These are phyloP conservation scores for Pythium volutum DNA, from an alignment of 352 stramenopile genomes.

Conservation along the genomic window DNA sequence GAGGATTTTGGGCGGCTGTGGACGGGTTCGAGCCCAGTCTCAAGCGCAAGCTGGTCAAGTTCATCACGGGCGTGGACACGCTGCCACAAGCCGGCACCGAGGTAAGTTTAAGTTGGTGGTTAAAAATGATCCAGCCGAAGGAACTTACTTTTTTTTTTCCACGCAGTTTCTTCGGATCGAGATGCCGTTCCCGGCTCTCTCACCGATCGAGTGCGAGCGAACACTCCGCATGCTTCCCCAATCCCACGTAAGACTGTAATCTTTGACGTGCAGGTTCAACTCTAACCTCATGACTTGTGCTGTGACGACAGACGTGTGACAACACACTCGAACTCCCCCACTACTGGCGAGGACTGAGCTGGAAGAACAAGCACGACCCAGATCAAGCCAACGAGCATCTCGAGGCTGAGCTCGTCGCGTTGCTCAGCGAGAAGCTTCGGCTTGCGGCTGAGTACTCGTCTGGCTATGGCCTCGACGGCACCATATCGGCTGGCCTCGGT, in stretches of 20 bases:
- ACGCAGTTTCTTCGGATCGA: constrained; percentile 70
- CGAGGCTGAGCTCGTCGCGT: constrained; percentile 37
- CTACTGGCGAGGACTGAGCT: constrained; percentile 73
- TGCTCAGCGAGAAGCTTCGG: constrained; percentile 52
- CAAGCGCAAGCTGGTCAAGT: constrained; percentile 71
- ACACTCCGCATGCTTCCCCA: constrained; percentile 66
- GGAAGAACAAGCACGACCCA: constrained; percentile 36
- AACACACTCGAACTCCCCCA: constrained; percentile 72
- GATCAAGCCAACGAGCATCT: constrained; percentile 24
- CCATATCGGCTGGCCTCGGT: constrained; percentile 10
- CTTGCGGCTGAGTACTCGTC: constrained; percentile 57
- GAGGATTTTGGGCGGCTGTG: constrained; percentile 53
- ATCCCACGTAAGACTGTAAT: constrained; percentile 44
- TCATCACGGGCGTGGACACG: constrained; percentile 69
- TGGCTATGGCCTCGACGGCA: constrained; percentile 65
- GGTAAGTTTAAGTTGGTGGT: constrained; percentile 29
- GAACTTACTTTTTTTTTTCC: not conserved
- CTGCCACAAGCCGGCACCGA: constrained; percentile 60
- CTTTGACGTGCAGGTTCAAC: not conserved
- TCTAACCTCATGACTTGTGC: not conserved
- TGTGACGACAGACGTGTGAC: constrained; percentile 52
- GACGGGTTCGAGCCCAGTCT: constrained; percentile 42
- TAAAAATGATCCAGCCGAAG: not conserved
- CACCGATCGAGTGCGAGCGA: constrained; percentile 37
- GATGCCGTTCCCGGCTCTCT: constrained; percentile 61